Evolutionary conservation across 208 protist species (phyloP), one percentile per base, ranked within the genome.

Genomic region (Eutreptiella sp.): DNA sequence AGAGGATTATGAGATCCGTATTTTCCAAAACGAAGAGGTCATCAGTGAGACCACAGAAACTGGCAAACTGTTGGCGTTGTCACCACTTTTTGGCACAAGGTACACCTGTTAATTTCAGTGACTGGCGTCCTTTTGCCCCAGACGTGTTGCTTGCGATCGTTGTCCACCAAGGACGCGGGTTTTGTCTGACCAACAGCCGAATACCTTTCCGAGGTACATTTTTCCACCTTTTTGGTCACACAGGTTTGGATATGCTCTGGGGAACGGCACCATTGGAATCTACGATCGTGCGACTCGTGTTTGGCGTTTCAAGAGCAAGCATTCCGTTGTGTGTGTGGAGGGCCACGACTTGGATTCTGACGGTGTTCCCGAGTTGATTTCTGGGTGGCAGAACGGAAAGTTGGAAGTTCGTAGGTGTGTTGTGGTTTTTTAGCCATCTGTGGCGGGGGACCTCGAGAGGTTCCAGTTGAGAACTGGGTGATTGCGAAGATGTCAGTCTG

Each of bases 281-380:
- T 96, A 95, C 72, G 60, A 87, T 42, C 36, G 66, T 2, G 63
- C 43, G 2, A 83, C 82, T 63, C 78, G 87, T 16, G 31, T 88
- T 26, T 94, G 88, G 88, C 79, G 85, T 32, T 70, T 82, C 23
- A 94, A 93, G 52, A 83, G 76, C 19, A 85, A 85, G 38, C 66
- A 79, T 23, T 60, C 65, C 27, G 85, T 90, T 1, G 77, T 84
- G 3, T 76, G 81, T 1, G 80, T 92, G 26, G 77, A 69, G 26
- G 86, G 83, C 60, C 92, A 83, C 60, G 93, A 96, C 65, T 67
- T 96, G 26, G 87, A 94, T 68, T 76, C 75, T 54, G 90, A 96
- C 50, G 90, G 89, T 14, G 79, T 86, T 33, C 75, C 72, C 26
- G 93, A 96, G 68, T 72, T 97, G 42, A 64, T 97, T 24, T 70